A percentile compares a stretch with the other conserved stretches of the same genome.
phyloP scores from a whole-genome alignment of 2,329 filamentous ascomycete genomes.

The Sporothrix pallida region DNA sequence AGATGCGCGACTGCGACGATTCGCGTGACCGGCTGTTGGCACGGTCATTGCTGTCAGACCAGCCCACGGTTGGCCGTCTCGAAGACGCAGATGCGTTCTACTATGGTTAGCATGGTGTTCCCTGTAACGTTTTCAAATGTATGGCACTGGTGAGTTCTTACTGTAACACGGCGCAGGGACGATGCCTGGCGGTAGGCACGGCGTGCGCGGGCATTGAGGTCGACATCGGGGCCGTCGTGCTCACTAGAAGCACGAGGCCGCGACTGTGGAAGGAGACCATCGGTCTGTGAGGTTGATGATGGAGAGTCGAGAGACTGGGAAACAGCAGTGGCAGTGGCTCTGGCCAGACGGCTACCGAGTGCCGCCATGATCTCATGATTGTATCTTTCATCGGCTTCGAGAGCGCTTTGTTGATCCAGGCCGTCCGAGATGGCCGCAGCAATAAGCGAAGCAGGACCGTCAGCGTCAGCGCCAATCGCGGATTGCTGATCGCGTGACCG shows the following conservation, averaged over 20 bases:
- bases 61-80: constrained; percentile 29
- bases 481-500: no score
- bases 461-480: not conserved
- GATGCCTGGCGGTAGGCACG: constrained; percentile 1
- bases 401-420: not conserved
- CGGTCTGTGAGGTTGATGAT: not conserved
- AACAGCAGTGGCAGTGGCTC: not conserved
- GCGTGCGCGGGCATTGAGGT: not conserved
- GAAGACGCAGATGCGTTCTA: constrained; percentile 23
- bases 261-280: not conserved
- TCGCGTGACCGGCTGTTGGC: constrained; percentile 4
- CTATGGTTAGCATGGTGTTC: constrained; percentile 13
- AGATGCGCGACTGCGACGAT: constrained; percentile 31
- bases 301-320: not conserved
- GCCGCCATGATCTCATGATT: not conserved
- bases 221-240: not conserved
- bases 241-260: not conserved
- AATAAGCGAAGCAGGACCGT: not conserved
- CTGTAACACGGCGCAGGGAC: constrained; percentile 32
- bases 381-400: not conserved
- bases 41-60: constrained; percentile 29
- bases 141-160: not conserved
- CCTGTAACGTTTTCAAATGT: no score
- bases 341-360: not conserved
- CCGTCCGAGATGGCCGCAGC: not conserved